Evolutionary conservation across 129 eudicot genomes (phyloP).

Genomic region (Dittrichia graveolens): DNA sequence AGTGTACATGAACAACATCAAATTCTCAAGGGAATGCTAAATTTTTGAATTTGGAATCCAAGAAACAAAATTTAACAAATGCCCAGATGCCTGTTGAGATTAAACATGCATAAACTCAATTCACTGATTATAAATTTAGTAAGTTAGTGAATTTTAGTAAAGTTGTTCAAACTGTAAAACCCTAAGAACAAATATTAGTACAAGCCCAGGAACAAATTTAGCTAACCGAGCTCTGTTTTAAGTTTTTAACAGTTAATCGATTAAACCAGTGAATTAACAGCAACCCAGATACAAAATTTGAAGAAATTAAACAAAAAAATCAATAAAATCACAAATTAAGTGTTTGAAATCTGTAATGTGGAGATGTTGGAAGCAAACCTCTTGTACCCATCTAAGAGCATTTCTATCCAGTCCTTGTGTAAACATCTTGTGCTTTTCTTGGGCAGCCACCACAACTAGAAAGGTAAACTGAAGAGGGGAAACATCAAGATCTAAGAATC

Average conservation of each 20-base stretch:
- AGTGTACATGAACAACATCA: background rate
- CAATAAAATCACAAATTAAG: slow-evolving; percentile 11
- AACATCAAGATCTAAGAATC: slow-evolving; percentile 19
- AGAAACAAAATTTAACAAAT: background rate
- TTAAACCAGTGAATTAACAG: slow-evolving; percentile 8
- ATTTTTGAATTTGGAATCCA: slow-evolving; percentile 3
- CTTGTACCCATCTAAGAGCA: slow-evolving; percentile 78
- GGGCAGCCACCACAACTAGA: slow-evolving; percentile 20
- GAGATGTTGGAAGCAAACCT: slow-evolving; percentile 40
- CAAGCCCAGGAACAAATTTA: background rate
- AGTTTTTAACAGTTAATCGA: background rate
- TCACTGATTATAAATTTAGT: too few relatives aligned
- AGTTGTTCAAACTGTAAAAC: too few relatives aligned
- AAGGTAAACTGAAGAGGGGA: background rate
- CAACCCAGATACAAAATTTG: slow-evolving; percentile 6
- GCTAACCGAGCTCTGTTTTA: background rate
- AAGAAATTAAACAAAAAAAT: slow-evolving; percentile 19
- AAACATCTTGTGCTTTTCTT: slow-evolving; percentile 47
- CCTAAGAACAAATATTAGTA: too few relatives aligned
- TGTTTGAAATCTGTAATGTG: background rate
- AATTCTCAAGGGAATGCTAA: background rate
- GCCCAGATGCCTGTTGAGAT: slow-evolving; percentile 2
- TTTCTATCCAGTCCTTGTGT: slow-evolving; percentile 74
- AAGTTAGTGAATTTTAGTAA: too few relatives aligned
- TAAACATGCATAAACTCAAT: too few relatives aligned